phyloP scores from a whole-genome alignment of 768 basidiomycete species.

The Hemileccinum impolitum region DNA sequence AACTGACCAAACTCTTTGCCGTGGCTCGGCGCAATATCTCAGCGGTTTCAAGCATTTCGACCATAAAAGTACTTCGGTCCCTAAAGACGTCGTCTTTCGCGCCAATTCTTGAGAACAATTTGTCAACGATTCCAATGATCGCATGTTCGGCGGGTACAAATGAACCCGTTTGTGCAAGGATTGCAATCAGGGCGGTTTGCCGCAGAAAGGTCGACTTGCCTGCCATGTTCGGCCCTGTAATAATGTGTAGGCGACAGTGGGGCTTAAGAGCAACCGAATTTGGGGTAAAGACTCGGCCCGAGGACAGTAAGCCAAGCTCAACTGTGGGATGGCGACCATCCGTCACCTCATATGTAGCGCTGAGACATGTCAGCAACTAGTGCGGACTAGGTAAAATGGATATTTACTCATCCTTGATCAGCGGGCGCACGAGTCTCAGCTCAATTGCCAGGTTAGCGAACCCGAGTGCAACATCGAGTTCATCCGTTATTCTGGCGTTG shows the following conservation, averaged over 20 bases:
- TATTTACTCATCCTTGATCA: constrained; percentile 65
- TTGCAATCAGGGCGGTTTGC: constrained; percentile 84
- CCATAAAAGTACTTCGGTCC: constrained; percentile 96
- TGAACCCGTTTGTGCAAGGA: constrained; percentile 89
- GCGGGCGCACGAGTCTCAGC: constrained; percentile 71
- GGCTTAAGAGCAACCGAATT: constrained; percentile 70
- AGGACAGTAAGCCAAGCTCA: constrained; percentile 75
- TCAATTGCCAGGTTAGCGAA: constrained; percentile 82
- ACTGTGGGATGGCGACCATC: constrained; percentile 93
- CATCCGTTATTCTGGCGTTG: constrained; percentile 79
- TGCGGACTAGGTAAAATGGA: neutral
- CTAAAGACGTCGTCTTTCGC: constrained; percentile 94
- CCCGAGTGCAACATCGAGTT: constrained; percentile 79
- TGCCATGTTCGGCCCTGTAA: constrained; percentile 96
- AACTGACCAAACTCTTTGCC: constrained; percentile 69
- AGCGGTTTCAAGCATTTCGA: constrained; percentile 95
- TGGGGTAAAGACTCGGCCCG: constrained; percentile 77
- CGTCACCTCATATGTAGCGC: constrained; percentile 58
- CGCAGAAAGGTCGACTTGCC: constrained; percentile 93
- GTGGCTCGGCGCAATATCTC: constrained; percentile 88
- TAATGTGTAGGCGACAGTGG: constrained; percentile 65
- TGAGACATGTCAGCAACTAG: constrained; percentile 19
- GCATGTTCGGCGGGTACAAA: constrained; percentile 90
- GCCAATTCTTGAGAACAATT: constrained; percentile 89
- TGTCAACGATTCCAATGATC: constrained; percentile 81